Evolutionary conservation across 23 red algal genomes (phyloP).

Genomic region (Rhodosorus marinus): DNA sequence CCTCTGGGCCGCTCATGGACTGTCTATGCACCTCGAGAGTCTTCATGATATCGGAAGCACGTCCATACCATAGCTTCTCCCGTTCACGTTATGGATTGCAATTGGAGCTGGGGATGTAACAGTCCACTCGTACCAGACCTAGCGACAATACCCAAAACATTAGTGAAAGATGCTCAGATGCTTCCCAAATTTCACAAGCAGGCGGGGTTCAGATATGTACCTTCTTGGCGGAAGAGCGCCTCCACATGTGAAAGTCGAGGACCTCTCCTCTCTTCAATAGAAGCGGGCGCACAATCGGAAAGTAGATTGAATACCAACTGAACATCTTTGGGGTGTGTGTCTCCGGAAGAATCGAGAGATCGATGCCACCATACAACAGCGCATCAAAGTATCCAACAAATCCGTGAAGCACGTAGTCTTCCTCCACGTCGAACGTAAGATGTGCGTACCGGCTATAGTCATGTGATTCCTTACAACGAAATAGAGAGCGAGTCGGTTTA

Average conservation of each 20-base stretch:
- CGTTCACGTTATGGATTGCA: conserved; percentile 34
- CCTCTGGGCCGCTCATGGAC: too few relatives aligned
- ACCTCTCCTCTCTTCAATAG: conserved; percentile 29
- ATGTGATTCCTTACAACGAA: neutral
- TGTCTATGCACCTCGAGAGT: too few relatives aligned
- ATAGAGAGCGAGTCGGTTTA: conserved; percentile 13
- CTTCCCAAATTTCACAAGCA: too few relatives aligned
- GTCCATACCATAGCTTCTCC: conserved; percentile 25
- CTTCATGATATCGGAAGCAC: conserved; percentile 6
- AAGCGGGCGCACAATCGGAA: conserved; percentile 44
- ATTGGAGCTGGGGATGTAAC: conserved; percentile 27
- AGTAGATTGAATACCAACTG: conserved; percentile 61
- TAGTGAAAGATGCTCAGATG: too few relatives aligned
- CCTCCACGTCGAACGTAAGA: conserved; percentile 31
- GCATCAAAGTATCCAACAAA: conserved; percentile 92
- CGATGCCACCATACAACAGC: conserved; percentile 35
- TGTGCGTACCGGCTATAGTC: neutral
- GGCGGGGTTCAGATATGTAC: too few relatives aligned
- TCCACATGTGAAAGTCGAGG: conserved; percentile 29
- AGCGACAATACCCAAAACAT: too few relatives aligned
- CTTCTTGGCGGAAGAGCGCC: conserved; percentile 9
- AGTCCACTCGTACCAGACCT: conserved; percentile 72
- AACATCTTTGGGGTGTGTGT: conserved; percentile 54
- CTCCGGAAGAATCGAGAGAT: conserved; percentile 44
- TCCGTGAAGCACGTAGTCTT: conserved; percentile 59